Evolutionary conservation across 345 rosid species (phyloP).

Genomic region (Citrus unshiu): DNA sequence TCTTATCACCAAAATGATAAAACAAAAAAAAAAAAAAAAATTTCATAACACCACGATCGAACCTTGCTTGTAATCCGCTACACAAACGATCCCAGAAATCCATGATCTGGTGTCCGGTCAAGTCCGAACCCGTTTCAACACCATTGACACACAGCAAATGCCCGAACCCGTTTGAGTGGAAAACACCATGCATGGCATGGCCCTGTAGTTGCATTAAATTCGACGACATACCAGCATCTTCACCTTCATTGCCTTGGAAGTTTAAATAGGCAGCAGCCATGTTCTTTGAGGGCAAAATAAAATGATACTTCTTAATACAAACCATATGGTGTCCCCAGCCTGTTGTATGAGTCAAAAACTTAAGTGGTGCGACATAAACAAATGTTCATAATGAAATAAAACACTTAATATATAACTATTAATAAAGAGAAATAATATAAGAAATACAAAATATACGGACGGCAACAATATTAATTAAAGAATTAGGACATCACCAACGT

Average conservation of each 20-base stretch:
- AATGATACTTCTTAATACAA: constrained; percentile 92
- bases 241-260: constrained; percentile 20
- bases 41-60: background rate
- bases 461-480: background rate
- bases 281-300: constrained; percentile 69
- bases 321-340: constrained; percentile 88
- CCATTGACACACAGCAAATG: constrained; percentile 80
- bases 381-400: background rate
- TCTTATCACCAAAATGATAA: background rate
- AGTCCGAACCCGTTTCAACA: constrained; percentile 57
- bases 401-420: no score
- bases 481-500: constrained; percentile 66
- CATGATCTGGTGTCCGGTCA: constrained; percentile 75
- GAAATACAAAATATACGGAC: background rate
- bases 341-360: constrained; percentile 25
- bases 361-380: background rate
- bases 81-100: constrained; percentile 92
- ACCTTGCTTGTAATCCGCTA: constrained; percentile 77
- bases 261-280: constrained; percentile 40
- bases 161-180: constrained; percentile 88
- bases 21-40: no score
- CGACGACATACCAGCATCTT: constrained; percentile 28
- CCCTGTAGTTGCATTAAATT: constrained; percentile 49
- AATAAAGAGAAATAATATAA: background rate
- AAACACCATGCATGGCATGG: constrained; percentile 73